phyloP scores from a whole-genome alignment of 2,329 filamentous ascomycete genomes.

The Paracorniculantispora psalliotae region DNA sequence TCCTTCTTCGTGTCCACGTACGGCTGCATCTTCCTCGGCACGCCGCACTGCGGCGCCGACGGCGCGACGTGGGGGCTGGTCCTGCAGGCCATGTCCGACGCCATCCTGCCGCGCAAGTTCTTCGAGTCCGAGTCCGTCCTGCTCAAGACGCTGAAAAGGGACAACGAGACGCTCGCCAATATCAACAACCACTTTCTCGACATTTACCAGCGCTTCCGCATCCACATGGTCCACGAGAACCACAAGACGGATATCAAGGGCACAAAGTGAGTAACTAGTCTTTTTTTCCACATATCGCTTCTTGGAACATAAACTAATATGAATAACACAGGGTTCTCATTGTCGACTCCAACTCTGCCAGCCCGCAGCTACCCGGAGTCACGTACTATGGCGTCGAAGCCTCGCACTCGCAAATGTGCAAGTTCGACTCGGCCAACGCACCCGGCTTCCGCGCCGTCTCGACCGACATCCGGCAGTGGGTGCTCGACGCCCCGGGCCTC shows the following conservation, averaged over 20 bases:
- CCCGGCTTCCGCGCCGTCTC: slow-evolving; percentile 58
- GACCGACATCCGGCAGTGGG: slow-evolving; percentile 47
- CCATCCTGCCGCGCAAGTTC: slow-evolving; percentile 59
- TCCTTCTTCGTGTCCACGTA: slow-evolving; percentile 71
- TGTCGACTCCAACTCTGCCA: slow-evolving; percentile 65
- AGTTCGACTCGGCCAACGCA: slow-evolving; percentile 58
- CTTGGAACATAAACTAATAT: not conserved
- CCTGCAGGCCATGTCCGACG: slow-evolving; percentile 62
- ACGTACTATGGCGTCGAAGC: slow-evolving; percentile 71
- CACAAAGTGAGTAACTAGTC: slow-evolving; percentile 38
- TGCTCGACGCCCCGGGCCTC: slow-evolving; percentile 47
- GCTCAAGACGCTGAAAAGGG: slow-evolving; percentile 63
- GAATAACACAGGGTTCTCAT: slow-evolving; percentile 45
- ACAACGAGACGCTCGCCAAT: slow-evolving; percentile 69
- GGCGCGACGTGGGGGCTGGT: slow-evolving; percentile 63
- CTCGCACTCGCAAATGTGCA: slow-evolving; percentile 68
- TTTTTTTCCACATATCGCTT: not conserved
- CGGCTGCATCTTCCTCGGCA: slow-evolving; percentile 71
- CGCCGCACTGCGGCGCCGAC: slow-evolving; percentile 67
- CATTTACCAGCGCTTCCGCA: slow-evolving; percentile 63
- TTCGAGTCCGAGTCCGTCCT: slow-evolving; percentile 64
- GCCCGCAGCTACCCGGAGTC: slow-evolving; percentile 63
- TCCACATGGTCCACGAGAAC: slow-evolving; percentile 74
- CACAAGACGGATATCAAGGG: slow-evolving; percentile 65
- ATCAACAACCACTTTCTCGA: slow-evolving; percentile 71